phyloP scores from a whole-genome alignment of 768 basidiomycete genomes.

The Dioszegia aurantiaca region DNA sequence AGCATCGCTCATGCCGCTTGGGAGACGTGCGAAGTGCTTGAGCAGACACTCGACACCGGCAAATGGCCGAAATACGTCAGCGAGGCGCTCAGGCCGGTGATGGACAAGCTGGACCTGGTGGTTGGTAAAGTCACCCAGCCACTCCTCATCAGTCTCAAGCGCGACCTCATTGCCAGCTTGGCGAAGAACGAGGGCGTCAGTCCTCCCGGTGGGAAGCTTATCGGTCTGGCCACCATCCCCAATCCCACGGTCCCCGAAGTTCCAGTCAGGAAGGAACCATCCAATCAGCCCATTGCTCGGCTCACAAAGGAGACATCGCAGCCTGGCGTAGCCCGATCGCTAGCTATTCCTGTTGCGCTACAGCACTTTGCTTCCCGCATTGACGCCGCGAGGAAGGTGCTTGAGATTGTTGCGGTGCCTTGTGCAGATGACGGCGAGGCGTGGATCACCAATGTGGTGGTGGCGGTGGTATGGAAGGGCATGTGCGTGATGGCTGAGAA shows the following conservation, averaged over 20 bases:
- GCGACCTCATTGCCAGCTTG: slow-evolving; percentile 37
- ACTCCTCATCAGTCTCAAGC: slow-evolving; percentile 42
- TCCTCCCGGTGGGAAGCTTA: slow-evolving; percentile 38
- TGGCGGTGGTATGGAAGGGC: slow-evolving; percentile 51
- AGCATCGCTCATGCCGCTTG: slow-evolving; percentile 50
- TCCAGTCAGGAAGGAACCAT: slow-evolving; percentile 30
- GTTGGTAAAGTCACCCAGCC: slow-evolving; percentile 51
- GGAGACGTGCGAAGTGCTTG: slow-evolving; percentile 52
- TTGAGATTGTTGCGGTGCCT: slow-evolving; percentile 47
- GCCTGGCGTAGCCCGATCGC: slow-evolving; percentile 27
- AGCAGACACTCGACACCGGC: slow-evolving; percentile 46
- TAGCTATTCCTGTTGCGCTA: slow-evolving; percentile 44
- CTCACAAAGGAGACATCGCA: slow-evolving; percentile 40
- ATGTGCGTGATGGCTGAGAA: slow-evolving; percentile 44
- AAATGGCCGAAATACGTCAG: slow-evolving; percentile 49
- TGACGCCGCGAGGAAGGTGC: slow-evolving; percentile 42
- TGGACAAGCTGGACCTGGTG: slow-evolving; percentile 52
- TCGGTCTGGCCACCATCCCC: slow-evolving; percentile 36
- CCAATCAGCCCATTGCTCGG: slow-evolving; percentile 19
- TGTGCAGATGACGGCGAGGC: slow-evolving; percentile 51
- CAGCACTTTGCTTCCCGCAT: slow-evolving; percentile 48
- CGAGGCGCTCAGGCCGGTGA: slow-evolving; percentile 49
- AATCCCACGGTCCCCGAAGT: slow-evolving; percentile 27
- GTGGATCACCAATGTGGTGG: slow-evolving; percentile 50
- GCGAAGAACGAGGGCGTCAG: slow-evolving; percentile 36